phyloP scores from a whole-genome alignment of 1,139 yeast species.

The Diutina siamensis region DNA sequence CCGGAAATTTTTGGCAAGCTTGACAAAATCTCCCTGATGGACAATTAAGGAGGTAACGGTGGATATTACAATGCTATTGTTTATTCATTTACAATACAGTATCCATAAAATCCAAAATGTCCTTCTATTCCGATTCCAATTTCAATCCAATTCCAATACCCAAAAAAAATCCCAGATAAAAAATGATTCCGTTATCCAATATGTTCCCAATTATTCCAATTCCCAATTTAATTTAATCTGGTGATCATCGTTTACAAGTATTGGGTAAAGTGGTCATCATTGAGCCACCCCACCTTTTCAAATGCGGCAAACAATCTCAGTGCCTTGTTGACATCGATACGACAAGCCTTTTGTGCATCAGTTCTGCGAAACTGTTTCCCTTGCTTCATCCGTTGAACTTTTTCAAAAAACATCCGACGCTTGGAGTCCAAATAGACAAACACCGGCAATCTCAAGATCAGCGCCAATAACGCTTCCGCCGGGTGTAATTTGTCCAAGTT shows the following conservation, averaged over 20 bases:
- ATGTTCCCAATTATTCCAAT: background rate
- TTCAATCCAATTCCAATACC: too few species aligned
- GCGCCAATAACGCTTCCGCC: slow-evolving; percentile 81
- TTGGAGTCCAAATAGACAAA: slow-evolving; percentile 85
- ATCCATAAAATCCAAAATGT: too few species aligned
- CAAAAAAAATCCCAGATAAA: slow-evolving; percentile 4
- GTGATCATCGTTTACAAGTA: slow-evolving; percentile 16
- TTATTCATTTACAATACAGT: too few species aligned
- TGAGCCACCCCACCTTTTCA: slow-evolving; percentile 93
- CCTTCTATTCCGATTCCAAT: too few species aligned
- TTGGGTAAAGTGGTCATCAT: slow-evolving; percentile 59
- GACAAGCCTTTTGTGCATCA: slow-evolving; percentile 94
- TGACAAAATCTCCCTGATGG: too few species aligned
- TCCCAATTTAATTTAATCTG: background rate
- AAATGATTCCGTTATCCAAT: background rate
- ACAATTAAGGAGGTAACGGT: too few species aligned
- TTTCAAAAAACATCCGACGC: slow-evolving; percentile 79
- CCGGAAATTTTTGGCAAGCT: too few species aligned
- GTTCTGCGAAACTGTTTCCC: slow-evolving; percentile 90
- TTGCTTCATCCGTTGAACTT: slow-evolving; percentile 62
- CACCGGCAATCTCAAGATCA: slow-evolving; percentile 79
- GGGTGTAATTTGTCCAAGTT: slow-evolving; percentile 67
- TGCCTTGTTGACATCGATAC: slow-evolving; percentile 95
- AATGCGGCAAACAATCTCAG: slow-evolving; percentile 85
- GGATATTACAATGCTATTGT: too few species aligned